Evolutionary conservation across 2,329 filamentous ascomycete species (phyloP).

Genomic region (Calonectria multiphialidica): DNA sequence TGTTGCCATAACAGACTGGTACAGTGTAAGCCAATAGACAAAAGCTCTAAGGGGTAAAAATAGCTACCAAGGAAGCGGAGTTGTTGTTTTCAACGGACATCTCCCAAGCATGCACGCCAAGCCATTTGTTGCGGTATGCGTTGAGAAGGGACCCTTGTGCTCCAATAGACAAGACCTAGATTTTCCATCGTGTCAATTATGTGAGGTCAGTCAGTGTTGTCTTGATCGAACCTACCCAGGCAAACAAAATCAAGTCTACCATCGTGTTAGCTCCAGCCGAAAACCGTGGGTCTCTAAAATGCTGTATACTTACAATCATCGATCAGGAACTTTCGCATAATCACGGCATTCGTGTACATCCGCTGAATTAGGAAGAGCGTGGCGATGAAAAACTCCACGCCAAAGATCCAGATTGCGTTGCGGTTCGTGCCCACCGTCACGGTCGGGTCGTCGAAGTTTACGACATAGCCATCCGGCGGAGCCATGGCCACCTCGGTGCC

Average conservation of each 20-base stretch:
- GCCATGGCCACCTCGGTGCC: conserved; percentile 3
- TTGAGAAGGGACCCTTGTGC: background rate
- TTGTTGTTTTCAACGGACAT: conserved; percentile 29
- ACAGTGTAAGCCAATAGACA: background rate
- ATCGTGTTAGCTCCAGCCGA: background rate
- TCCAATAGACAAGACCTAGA: background rate
- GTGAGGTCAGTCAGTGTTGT: background rate
- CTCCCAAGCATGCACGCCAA: conserved; percentile 35
- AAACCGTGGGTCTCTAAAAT: background rate
- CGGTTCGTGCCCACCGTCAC: conserved; percentile 16
- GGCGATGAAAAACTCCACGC: background rate
- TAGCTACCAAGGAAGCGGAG: background rate
- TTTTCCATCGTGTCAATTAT: background rate
- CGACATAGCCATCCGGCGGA: conserved; percentile 41
- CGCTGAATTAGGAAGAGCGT: conserved; percentile 39
- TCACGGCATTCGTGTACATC: conserved; percentile 44
- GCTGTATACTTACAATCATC: conserved; percentile 34
- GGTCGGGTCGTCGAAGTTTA: conserved; percentile 17
- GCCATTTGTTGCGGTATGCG: conserved; percentile 21
- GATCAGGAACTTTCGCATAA: conserved; percentile 34
- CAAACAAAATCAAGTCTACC: conserved; percentile 39
- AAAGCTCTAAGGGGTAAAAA: no score
- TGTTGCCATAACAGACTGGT: background rate
- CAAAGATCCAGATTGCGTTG: conserved; percentile 35
- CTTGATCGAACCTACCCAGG: conserved; percentile 29